phyloP scores from a whole-genome alignment of 805 yeast genomes.

The Priceomyces haplophilus region DNA sequence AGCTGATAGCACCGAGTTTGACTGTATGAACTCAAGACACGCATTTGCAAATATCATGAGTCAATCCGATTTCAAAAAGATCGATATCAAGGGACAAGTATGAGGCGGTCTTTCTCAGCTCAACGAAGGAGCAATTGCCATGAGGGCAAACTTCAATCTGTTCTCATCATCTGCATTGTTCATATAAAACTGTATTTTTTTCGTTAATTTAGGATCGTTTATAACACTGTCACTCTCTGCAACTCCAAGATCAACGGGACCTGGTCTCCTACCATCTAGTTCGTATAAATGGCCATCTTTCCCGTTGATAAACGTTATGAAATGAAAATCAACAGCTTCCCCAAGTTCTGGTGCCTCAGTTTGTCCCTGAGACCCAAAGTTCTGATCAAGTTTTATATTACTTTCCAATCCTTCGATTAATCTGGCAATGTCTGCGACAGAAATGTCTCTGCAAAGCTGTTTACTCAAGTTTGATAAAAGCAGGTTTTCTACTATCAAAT shows the following conservation, averaged over 20 bases:
- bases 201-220: conserved; percentile 46
- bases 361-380: conserved; percentile 54
- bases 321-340: conserved; percentile 60
- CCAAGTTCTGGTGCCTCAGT: conserved; percentile 65
- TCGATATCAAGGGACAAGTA: conserved; percentile 90
- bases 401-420: conserved; percentile 47
- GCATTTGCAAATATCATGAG: conserved; percentile 34
- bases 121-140: conserved; percentile 68
- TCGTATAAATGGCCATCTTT: conserved; percentile 65
- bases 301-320: conserved; percentile 65
- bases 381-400: conserved; percentile 38
- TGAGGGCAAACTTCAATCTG: conserved; percentile 65
- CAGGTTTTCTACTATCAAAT: conserved; percentile 42
- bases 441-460: conserved; percentile 14
- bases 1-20: conserved; percentile 21
- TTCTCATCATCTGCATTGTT: conserved; percentile 56
- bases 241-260: conserved; percentile 65
- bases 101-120: conserved; percentile 31
- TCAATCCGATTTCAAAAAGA: conserved; percentile 45
- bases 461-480: conserved; percentile 19
- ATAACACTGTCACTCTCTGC: conserved; percentile 46
- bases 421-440: conserved; percentile 35
- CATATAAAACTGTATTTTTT: conserved; percentile 66
- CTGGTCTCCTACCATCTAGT: conserved; percentile 82
- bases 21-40: conserved; percentile 32